Base-by-base conservation (phyloP, 2,329 filamentous ascomycete species). In the Trichoderma afroharzianum region DNA sequence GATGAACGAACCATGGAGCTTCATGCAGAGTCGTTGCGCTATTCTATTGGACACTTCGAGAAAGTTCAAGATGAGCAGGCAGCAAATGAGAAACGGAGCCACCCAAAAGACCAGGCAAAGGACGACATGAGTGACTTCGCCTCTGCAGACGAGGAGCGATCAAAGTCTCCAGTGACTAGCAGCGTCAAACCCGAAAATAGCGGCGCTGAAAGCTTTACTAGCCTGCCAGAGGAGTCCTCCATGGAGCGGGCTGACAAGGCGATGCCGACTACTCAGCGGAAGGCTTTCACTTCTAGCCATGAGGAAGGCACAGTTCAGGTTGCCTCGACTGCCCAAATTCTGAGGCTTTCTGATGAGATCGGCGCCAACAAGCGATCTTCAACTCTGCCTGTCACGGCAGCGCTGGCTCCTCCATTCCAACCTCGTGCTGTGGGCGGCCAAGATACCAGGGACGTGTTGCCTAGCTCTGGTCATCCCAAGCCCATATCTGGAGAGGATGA, bases 1-100 rank as follows among this genome's bases (percentile, higher is more conserved):
- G 88, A 91, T 71, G 87, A 88, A 74, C 83, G 82, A 73, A 79
- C 82, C 39, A 85, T 88, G 77, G 82, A 85, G 72, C 76, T 80
- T 30, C 82, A 84, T 57, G 83, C 81, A 4, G 76, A 81, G 43
- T 77, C 81, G 43, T 76, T 88, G 71, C 79, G 81, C n/a, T 78
- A 81, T 26, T 83, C 84, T 36, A 85, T 90, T 70, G 78, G 80
- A 30, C 81, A 85, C 57, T 88, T 90, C 71, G 86, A 88, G 74
- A 78, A 78, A 32, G 82, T 82, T 24, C 79, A 84, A 43, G 78
- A 84, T 57, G 77, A 77, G 18, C 86, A 89, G 73, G 76, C 84
- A 4, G 80, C 80, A 18, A 82, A 82, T 68, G 87, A 89, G 75
- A 80, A 82, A 11, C 74, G 74, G 8, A 78, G 84, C 64, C 84